A percentile compares a stretch with the other conserved stretches of the same genome.
phyloP scores from a whole-genome alignment of 2,329 filamentous ascomycete species.

The Pyricularia pennisetigena region DNA sequence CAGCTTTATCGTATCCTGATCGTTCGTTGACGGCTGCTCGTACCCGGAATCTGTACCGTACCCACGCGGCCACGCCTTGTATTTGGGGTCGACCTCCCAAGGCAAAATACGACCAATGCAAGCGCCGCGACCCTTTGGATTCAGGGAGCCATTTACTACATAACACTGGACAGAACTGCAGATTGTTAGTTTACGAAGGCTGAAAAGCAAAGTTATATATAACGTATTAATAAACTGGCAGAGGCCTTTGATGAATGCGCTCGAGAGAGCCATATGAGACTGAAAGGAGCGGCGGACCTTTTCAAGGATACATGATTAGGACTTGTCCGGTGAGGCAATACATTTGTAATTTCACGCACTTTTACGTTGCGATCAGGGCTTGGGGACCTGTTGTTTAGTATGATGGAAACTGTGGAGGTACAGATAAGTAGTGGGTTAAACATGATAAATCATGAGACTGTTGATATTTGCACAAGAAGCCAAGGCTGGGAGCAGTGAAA shows the following conservation, averaged over 20 bases:
- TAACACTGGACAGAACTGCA: not conserved
- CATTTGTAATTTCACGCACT: too few relatives aligned
- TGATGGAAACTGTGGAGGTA: too few relatives aligned
- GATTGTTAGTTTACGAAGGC: not conserved
- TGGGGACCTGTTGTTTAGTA: too few relatives aligned
- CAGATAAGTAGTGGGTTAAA: too few relatives aligned
- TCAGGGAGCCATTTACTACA: not conserved
- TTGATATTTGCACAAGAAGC: too few relatives aligned
- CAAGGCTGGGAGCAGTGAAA: too few relatives aligned
- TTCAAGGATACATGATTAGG: not conserved
- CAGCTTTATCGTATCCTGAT: not conserved
- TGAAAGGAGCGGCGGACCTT: not conserved
- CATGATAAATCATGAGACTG: too few relatives aligned
- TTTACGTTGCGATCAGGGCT: too few relatives aligned
- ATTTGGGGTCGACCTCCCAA: not conserved
- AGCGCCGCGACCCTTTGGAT: not conserved
- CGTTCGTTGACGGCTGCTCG: not conserved
- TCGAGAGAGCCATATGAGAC: not conserved
- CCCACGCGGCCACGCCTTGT: not conserved
- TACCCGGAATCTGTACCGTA: not conserved
- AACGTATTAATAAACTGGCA: not conserved
- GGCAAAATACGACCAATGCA: not conserved
- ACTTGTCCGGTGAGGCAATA: too few relatives aligned
- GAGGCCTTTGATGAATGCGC: not conserved
- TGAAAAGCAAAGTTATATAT: not conserved